A percentile compares a stretch with the other conserved stretches of the same genome.
Conservation (phyloP, 1,284 basidiomycete species). For the Heimioporus retisporus region DNA sequence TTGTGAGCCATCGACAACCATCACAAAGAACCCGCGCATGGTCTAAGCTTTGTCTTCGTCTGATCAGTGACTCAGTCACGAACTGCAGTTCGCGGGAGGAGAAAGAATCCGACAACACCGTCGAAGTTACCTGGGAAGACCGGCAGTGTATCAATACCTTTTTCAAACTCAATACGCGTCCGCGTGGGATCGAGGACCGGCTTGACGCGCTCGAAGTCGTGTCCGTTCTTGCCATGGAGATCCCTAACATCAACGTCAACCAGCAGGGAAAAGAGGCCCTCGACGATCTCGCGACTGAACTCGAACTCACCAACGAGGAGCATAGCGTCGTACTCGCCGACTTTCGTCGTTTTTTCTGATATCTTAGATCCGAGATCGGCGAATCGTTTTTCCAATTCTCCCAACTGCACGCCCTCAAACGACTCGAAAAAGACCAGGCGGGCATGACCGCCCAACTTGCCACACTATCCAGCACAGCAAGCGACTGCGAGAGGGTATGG, state of each 20-base stretch:
- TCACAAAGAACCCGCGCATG: too few species aligned
- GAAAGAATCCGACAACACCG: slow-evolving; percentile 82
- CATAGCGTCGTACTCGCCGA: slow-evolving; percentile 51
- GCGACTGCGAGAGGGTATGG: slow-evolving; percentile 68
- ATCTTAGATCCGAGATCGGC: slow-evolving; percentile 86
- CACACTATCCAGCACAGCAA: slow-evolving; percentile 63
- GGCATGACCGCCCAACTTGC: slow-evolving; percentile 69
- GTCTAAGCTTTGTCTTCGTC: too few species aligned
- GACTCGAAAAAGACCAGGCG: slow-evolving; percentile 78
- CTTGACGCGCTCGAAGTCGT: slow-evolving; percentile 79
- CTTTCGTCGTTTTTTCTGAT: not conserved
- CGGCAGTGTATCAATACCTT: slow-evolving; percentile 95
- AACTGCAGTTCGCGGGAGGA: slow-evolving; percentile 72
- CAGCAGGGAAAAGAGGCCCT: slow-evolving; percentile 95
- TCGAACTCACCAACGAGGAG: slow-evolving; percentile 92
- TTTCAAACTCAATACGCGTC: slow-evolving; percentile 89
- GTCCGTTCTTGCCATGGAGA: not conserved
- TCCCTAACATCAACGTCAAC: not conserved
- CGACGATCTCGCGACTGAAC: slow-evolving; percentile 89
- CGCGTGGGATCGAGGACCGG: slow-evolving; percentile 79
- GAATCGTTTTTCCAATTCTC: slow-evolving; percentile 90
- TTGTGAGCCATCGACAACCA: too few species aligned
- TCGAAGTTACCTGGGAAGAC: slow-evolving; percentile 96
- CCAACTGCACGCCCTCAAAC: slow-evolving; percentile 76
- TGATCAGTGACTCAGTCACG: too few species aligned